Conservation (phyloP, 768 basidiomycete species). For the Lyophyllum shimeji region DNA sequence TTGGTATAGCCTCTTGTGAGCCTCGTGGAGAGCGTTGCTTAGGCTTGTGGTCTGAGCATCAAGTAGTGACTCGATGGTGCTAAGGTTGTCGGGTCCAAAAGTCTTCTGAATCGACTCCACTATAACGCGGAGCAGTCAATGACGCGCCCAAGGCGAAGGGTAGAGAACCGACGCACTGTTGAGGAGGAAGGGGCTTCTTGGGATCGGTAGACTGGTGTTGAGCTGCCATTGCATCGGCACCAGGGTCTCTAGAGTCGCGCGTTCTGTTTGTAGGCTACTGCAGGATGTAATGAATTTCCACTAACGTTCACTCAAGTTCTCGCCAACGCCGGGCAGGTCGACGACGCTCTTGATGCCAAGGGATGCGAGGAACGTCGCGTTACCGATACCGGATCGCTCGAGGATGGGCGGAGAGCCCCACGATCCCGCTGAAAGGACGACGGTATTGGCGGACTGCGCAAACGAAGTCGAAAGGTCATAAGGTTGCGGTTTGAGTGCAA, state of each 20-base stretch:
- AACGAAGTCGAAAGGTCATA: no score
- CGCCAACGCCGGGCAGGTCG: neutral
- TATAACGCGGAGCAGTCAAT: neutral
- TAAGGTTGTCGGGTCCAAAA: neutral
- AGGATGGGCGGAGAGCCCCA: conserved; percentile 1
- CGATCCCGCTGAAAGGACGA: neutral
- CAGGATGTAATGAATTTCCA: no score
- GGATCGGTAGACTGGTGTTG: neutral
- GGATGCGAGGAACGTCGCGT: neutral
- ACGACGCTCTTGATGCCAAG: conserved; percentile 1
- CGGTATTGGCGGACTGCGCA: neutral
- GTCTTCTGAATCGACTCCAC: neutral
- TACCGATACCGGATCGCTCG: neutral
- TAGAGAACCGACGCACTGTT: neutral
- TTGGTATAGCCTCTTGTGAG: neutral
- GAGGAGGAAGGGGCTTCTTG: neutral
- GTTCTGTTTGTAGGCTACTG: no score
- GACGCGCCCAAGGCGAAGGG: no score
- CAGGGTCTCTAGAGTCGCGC: neutral
- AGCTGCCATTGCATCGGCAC: conserved; percentile 2
- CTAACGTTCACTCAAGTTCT: conserved; percentile 2
- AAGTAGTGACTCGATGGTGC: neutral
- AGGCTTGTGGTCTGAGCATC: neutral
- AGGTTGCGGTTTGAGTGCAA: neutral
- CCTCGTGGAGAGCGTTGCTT: neutral